These are phyloP conservation scores for Suhomyces yuchorum DNA, from an alignment of 1,139 yeast genomes.

Conservation along the genomic window DNA sequence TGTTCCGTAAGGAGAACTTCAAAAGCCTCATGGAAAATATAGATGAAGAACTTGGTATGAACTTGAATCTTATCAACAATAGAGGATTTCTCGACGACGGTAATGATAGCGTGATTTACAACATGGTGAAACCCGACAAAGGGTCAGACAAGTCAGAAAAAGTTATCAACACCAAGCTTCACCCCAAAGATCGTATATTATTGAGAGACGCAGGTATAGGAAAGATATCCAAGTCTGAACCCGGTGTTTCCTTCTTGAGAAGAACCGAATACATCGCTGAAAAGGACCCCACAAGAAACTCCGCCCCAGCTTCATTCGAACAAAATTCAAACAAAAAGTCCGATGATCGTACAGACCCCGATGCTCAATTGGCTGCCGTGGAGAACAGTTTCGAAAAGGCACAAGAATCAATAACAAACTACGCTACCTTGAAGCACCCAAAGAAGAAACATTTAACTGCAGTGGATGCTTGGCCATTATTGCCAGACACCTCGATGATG, in stretches of 20 bases:
- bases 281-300: slow-evolving; percentile 24
- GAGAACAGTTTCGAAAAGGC: slow-evolving; percentile 76
- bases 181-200: slow-evolving; percentile 74
- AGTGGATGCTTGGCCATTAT: slow-evolving; percentile 73
- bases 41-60: slow-evolving; percentile 76
- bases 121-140: slow-evolving; percentile 20
- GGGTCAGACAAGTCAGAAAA: slow-evolving; percentile 18
- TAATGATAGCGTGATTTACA: slow-evolving; percentile 49
- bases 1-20: slow-evolving; percentile 77
- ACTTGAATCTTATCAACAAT: slow-evolving; percentile 67
- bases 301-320: slow-evolving; percentile 17
- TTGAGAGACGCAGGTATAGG: slow-evolving; percentile 75
- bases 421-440: slow-evolving; percentile 68
- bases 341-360: slow-evolving; percentile 55
- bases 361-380: slow-evolving; percentile 63
- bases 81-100: slow-evolving; percentile 70
- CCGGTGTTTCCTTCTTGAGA: slow-evolving; percentile 80
- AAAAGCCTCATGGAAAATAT: slow-evolving; percentile 64
- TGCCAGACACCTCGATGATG: slow-evolving; percentile 89
- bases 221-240: slow-evolving; percentile 52
- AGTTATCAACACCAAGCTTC: slow-evolving; percentile 46
- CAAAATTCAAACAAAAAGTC: slow-evolving; percentile 17
- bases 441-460: slow-evolving; percentile 72
- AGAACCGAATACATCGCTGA: slow-evolving; percentile 88
- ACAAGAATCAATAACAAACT: slow-evolving; percentile 46